Evolutionary conservation across 2,329 filamentous ascomycete species (phyloP).

Genomic region (Ceratocystis cacaofunesta): DNA sequence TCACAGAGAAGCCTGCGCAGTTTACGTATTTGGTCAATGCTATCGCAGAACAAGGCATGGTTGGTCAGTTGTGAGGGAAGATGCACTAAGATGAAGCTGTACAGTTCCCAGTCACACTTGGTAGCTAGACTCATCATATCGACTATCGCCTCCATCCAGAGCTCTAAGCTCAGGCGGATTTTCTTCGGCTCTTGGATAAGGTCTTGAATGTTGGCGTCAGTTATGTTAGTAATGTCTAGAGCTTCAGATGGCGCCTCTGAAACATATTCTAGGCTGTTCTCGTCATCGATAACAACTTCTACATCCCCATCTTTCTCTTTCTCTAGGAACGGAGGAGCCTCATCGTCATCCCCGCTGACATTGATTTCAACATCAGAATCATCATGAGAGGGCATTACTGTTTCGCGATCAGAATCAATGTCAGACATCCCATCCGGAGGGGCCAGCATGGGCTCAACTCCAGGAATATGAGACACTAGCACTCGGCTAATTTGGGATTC

Average conservation of each 20-base stretch:
- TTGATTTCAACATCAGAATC: slow-evolving; percentile 12
- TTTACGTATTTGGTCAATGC: slow-evolving; percentile 59
- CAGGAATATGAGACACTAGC: slow-evolving; percentile 30
- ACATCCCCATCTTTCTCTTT: slow-evolving; percentile 7
- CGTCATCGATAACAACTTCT: not conserved
- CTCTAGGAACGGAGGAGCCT: slow-evolving; percentile 10
- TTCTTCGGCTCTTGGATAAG: slow-evolving; percentile 17
- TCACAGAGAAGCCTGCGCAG: slow-evolving; percentile 67
- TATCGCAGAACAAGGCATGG: slow-evolving; percentile 64
- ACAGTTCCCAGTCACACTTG: slow-evolving; percentile 67
- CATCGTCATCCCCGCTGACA: slow-evolving; percentile 13
- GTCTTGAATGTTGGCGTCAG: not conserved
- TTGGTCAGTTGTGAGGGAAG: slow-evolving; percentile 80
- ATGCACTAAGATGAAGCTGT: slow-evolving; percentile 78
- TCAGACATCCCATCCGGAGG: slow-evolving; percentile 16
- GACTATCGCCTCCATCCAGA: slow-evolving; percentile 66
- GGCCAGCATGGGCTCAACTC: slow-evolving; percentile 17
- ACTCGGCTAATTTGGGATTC: slow-evolving; percentile 36
- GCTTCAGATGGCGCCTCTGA: slow-evolving; percentile 21
- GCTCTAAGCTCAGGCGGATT: slow-evolving; percentile 41
- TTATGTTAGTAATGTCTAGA: not conserved
- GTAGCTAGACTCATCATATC: slow-evolving; percentile 6
- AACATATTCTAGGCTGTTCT: slow-evolving; percentile 16
- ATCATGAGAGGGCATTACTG: not conserved
- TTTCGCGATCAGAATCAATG: slow-evolving; percentile 16